These are phyloP conservation scores for Iberis amara DNA, from an alignment of 441 rosid species.

Conservation along the genomic window DNA sequence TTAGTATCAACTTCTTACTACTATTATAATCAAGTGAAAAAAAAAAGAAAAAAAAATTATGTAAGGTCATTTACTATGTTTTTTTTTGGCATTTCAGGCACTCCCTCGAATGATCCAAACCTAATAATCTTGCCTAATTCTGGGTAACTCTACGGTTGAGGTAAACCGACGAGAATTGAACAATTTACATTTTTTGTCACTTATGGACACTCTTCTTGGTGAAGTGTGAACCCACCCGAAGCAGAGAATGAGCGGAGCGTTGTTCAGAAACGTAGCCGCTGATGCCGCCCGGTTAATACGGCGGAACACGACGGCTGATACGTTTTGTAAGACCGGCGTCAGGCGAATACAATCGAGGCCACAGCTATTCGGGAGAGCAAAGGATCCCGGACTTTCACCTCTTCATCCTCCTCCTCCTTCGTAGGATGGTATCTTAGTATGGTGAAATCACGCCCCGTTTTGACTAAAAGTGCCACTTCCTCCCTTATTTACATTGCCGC, in stretches of 20 bases:
- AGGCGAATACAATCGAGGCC: slow-evolving; percentile 31
- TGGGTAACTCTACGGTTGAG: too few relatives aligned
- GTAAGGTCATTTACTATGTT: too few relatives aligned
- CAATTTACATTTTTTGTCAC: too few relatives aligned
- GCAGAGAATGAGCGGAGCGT: slow-evolving; percentile 38
- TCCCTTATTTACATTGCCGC: slow-evolving; percentile 66
- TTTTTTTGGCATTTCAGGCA: too few relatives aligned
- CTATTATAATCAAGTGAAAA: too few relatives aligned
- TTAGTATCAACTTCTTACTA: too few relatives aligned
- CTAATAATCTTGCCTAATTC: too few relatives aligned
- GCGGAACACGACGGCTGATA: slow-evolving; percentile 11
- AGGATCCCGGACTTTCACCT: slow-evolving; percentile 28
- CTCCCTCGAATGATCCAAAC: too few relatives aligned
- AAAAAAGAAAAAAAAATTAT: too few relatives aligned
- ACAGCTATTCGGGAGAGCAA: slow-evolving; percentile 35
- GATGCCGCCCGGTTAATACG: slow-evolving; percentile 11
- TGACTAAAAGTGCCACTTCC: slow-evolving; percentile 64
- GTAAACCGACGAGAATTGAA: too few relatives aligned
- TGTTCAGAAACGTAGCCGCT: slow-evolving; percentile 31
- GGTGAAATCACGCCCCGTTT: slow-evolving; percentile 72
- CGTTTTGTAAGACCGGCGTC: slow-evolving; percentile 12
- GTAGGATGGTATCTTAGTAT: slow-evolving; percentile 76
- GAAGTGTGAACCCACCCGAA: background rate
- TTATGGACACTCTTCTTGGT: too few relatives aligned
- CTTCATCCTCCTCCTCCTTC: slow-evolving; percentile 29